These are phyloP conservation scores for Leptosphaerulina australis DNA, from an alignment of 2,329 filamentous ascomycete genomes.

Conservation along the genomic window DNA sequence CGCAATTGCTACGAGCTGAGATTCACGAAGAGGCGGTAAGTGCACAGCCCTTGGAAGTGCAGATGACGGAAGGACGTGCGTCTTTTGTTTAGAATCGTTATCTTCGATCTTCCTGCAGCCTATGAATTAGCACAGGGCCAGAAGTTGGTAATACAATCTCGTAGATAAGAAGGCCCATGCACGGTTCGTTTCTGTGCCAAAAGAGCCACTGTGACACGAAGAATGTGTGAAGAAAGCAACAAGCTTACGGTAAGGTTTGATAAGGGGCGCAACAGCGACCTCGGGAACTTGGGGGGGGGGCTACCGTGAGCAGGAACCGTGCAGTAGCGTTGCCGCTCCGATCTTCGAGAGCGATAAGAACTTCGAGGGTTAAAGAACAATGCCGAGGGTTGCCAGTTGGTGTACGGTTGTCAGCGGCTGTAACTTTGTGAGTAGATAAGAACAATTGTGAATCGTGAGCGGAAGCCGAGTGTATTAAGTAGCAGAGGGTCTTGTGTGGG, in stretches of 20 bases:
- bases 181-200: slow-evolving; percentile 13
- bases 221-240: slow-evolving; percentile 20
- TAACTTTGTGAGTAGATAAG: slow-evolving; percentile 24
- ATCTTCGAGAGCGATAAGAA: slow-evolving; percentile 36
- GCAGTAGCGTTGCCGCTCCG: slow-evolving; percentile 20
- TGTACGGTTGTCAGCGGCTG: slow-evolving; percentile 40
- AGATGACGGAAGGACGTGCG: slow-evolving; percentile 44
- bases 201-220: slow-evolving; percentile 20
- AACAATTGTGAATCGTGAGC: slow-evolving; percentile 16
- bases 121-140: slow-evolving; percentile 45
- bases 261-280: slow-evolving; percentile 30
- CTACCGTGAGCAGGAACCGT: slow-evolving; percentile 9
- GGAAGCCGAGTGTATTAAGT: slow-evolving; percentile 32
- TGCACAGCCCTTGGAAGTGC: slow-evolving; percentile 41
- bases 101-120: slow-evolving; percentile 37
- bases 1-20: slow-evolving; percentile 35
- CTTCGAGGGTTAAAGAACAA: slow-evolving; percentile 19
- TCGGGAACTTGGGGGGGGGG: slow-evolving; percentile 25
- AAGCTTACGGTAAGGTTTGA: slow-evolving; percentile 33
- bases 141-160: slow-evolving; percentile 23
- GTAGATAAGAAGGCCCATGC: slow-evolving; percentile 18
- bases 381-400: slow-evolving; percentile 43
- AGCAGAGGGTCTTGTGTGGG: slow-evolving; percentile 25
- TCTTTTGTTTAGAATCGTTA: slow-evolving; percentile 46
- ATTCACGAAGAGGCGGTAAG: slow-evolving; percentile 46